Conservation (phyloP, 2,329 filamentous ascomycete species). For the Tolypocladium amazonense region DNA sequence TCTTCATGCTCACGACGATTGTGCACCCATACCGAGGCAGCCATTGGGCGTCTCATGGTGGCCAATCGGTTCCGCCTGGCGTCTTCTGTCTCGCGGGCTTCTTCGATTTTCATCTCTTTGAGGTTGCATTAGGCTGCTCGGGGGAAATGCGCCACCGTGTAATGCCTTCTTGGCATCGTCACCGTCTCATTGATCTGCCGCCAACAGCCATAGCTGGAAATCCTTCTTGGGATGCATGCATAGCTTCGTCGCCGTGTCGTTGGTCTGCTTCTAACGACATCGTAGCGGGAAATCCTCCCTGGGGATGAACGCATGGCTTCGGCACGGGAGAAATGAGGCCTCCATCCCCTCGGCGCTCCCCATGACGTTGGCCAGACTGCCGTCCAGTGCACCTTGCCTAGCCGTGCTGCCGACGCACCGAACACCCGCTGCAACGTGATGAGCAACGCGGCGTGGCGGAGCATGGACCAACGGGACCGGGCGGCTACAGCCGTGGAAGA, state of each 20-base stretch:
- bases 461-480: neutral
- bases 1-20: neutral
- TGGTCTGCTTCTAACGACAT: no score
- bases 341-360: neutral
- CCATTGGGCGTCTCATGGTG: neutral
- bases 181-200: neutral
- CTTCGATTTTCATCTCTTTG: neutral
- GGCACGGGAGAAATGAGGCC: neutral
- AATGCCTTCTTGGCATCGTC: neutral
- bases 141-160: neutral
- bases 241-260: no score
- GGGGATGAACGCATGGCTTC: neutral
- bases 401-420: neutral
- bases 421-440: neutral
- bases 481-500: neutral
- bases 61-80: neutral
- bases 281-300: neutral
- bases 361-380: neutral
- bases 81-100: neutral
- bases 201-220: neutral
- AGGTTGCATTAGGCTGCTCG: neutral
- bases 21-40: neutral
- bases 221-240: no score
- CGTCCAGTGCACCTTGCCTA: neutral
- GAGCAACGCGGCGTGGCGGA: neutral